phyloP scores from a whole-genome alignment of 2,329 filamentous ascomycete species.

The Dactylellina leptospora region DNA sequence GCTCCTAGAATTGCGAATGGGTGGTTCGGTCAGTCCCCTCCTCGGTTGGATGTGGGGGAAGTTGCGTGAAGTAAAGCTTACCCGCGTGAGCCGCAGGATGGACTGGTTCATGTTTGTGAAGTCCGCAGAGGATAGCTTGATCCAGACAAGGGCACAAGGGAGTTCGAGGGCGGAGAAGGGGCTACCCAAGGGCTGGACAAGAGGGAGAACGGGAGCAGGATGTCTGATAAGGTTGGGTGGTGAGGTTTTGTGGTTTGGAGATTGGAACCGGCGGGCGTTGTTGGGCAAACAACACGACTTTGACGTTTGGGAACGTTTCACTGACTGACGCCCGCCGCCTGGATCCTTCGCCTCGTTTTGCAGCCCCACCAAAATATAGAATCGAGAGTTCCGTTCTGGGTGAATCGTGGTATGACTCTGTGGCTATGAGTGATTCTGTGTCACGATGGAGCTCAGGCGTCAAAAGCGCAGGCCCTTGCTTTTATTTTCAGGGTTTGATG shows the following conservation, averaged over 20 bases:
- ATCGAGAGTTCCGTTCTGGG: not conserved
- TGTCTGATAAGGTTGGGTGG: not conserved
- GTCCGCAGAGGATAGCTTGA: no score
- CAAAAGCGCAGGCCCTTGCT: not conserved
- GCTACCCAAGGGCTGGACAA: no score
- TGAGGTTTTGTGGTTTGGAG: no score
- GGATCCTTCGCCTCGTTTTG: conserved; percentile 13
- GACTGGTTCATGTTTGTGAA: conserved; percentile 88
- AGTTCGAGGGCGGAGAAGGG: no score
- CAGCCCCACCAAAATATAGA: not conserved
- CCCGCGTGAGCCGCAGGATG: conserved; percentile 85
- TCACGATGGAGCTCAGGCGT: not conserved
- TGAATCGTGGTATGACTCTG: no score
- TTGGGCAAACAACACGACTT: conserved; percentile 13
- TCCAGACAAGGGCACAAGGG: no score
- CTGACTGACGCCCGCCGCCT: not conserved
- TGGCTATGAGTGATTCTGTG: not conserved
- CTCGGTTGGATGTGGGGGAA: conserved; percentile 34
- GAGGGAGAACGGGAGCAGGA: not conserved
- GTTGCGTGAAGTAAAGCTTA: conserved; percentile 62
- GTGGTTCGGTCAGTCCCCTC: conserved; percentile 59
- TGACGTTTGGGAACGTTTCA: not conserved
- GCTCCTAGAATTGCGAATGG: conserved; percentile 68
- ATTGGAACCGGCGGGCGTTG: conserved; percentile 2
- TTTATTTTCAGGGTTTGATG: no score